These are phyloP conservation scores for Zymoseptoria tritici DNA, from an alignment of 2,329 filamentous ascomycete genomes.

Conservation along the genomic window DNA sequence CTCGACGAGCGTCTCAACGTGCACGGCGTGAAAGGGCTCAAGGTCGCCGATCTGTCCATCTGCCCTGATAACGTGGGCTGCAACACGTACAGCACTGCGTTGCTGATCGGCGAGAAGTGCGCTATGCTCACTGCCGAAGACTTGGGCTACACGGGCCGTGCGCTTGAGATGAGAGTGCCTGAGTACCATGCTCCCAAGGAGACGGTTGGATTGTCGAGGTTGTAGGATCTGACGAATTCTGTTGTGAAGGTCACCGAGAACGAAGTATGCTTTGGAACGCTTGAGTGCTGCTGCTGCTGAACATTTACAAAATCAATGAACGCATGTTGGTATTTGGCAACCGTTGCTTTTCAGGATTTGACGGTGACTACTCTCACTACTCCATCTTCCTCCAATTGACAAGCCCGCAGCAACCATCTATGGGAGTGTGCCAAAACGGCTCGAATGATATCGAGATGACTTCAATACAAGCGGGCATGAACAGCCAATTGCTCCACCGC, in stretches of 20 bases:
- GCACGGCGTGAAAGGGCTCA: constrained; percentile 67
- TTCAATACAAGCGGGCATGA: not conserved
- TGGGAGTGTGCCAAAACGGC: no score
- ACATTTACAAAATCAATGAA: no score
- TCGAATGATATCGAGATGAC: no score
- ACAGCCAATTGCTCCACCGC: not conserved
- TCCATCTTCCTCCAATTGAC: no score
- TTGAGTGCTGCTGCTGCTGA: no score
- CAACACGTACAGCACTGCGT: constrained; percentile 58
- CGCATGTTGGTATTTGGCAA: no score
- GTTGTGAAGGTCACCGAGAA: not conserved
- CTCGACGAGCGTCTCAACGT: constrained; percentile 71
- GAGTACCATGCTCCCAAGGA: constrained; percentile 43
- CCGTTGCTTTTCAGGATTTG: no score
- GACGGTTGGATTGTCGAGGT: constrained; percentile 34
- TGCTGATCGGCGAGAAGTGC: constrained; percentile 70
- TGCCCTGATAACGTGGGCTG: constrained; percentile 69
- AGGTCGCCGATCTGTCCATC: constrained; percentile 69
- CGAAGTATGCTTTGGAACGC: no score
- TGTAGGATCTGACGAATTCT: constrained; percentile 26
- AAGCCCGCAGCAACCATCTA: no score
- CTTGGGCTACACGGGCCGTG: constrained; percentile 63
- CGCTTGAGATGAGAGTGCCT: constrained; percentile 68
- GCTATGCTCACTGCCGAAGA: constrained; percentile 65
- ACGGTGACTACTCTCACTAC: no score